Conservation (phyloP, 2,329 filamentous ascomycete genomes). For the Trichoderma sp. region DNA sequence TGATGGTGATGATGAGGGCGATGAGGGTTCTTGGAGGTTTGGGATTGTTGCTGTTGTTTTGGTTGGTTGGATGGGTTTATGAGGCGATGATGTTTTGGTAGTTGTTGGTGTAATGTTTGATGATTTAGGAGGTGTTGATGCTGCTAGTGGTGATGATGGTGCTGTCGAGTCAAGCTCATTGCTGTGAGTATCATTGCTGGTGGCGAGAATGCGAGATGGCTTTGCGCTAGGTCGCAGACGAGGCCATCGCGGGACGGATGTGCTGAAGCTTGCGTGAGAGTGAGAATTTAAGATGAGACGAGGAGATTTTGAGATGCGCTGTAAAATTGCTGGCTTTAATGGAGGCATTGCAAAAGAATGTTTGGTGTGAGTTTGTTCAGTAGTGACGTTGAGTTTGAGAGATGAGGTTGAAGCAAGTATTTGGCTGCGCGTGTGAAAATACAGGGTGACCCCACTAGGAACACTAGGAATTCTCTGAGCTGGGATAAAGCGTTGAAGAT, state of each 20-base stretch:
- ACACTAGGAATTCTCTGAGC: not conserved
- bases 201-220: not conserved
- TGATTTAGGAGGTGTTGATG: not conserved
- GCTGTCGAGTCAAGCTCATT: not conserved
- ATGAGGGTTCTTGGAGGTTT: not conserved
- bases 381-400: not conserved
- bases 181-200: not conserved
- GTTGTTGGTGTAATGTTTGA: not conserved
- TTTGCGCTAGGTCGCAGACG: not conserved
- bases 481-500: too few species aligned
- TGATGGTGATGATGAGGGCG: not conserved
- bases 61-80: not conserved
- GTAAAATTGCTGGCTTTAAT: not conserved
- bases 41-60: not conserved
- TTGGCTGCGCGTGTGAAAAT: not conserved
- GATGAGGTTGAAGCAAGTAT: not conserved
- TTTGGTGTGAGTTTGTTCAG: not conserved
- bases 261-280: not conserved
- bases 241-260: conserved; percentile 11
- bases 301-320: not conserved
- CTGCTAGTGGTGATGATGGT: not conserved
- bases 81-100: not conserved
- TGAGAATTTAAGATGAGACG: not conserved
- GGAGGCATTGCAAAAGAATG: not conserved
- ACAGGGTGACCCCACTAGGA: not conserved